Conservation (phyloP, 306 rosid species). For the Vicia sativa region DNA sequence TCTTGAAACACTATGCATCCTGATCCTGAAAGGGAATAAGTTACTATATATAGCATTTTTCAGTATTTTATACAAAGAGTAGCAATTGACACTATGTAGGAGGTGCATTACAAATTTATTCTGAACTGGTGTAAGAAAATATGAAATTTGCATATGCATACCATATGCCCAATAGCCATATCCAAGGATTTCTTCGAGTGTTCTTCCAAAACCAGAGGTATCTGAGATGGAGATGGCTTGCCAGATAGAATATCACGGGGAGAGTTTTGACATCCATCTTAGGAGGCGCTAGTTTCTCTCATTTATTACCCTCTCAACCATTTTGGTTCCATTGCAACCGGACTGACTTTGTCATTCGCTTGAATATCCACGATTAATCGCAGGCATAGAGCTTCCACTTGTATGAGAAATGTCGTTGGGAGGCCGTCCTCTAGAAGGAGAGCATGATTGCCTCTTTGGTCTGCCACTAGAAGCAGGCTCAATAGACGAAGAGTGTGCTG, state of each 20-base stretch:
- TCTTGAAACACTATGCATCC: conserved; percentile 9
- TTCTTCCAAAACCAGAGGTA: conserved; percentile 90
- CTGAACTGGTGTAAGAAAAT: conserved; percentile 20
- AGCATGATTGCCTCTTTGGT: conserved; percentile 90
- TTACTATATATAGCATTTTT: conserved; percentile 1
- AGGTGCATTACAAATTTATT: conserved; percentile 16
- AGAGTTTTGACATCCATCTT: conserved; percentile 74
- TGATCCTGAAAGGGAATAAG: conserved; percentile 1
- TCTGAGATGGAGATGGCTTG: conserved; percentile 77
- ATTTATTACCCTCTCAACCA: conserved; percentile 96
- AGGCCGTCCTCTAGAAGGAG: conserved; percentile 95
- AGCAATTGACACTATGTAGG: conserved; percentile 5
- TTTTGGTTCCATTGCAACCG: conserved; percentile 81
- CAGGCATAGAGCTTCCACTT: conserved; percentile 94
- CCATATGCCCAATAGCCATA: conserved; percentile 99
- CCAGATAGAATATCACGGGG: conserved; percentile 73
- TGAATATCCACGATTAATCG: conserved; percentile 71
- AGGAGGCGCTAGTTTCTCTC: conserved; percentile 94
- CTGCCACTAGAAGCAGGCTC: conserved; percentile 81
- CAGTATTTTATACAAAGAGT: background rate
- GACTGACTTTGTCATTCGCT: conserved; percentile 84
- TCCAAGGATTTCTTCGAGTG: conserved; percentile 98
- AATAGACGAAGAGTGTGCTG: conserved; percentile 75
- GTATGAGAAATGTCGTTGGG: conserved; percentile 63
- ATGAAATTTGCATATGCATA: conserved; percentile 44